These are phyloP conservation scores for Sphaceloma murrayae DNA, from an alignment of 2,329 filamentous ascomycete species.

Conservation along the genomic window DNA sequence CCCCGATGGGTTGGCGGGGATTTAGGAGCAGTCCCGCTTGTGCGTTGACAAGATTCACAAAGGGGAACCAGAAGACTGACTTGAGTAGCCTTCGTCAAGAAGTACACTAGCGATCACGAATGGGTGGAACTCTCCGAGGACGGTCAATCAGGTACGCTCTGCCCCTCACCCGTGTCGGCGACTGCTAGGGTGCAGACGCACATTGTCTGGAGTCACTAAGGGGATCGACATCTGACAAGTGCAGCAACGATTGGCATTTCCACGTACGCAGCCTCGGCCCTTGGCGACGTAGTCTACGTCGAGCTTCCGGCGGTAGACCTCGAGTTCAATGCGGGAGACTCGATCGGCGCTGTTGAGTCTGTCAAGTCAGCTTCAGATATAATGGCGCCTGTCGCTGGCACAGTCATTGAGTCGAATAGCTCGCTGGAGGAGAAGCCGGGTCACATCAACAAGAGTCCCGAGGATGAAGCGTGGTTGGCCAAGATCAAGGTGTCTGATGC, in stretches of 20 bases:
- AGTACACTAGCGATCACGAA: conserved; percentile 95
- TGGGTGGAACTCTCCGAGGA: conserved; percentile 86
- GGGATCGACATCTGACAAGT: too few relatives aligned
- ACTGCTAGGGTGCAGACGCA: neutral
- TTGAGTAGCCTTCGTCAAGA: conserved; percentile 57
- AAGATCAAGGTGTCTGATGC: conserved; percentile 68
- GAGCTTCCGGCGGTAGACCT: conserved; percentile 71
- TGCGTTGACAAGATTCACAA: neutral
- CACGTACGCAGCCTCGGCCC: conserved; percentile 78
- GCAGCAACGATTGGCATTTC: conserved; percentile 71
- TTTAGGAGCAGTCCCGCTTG: conserved; percentile 15
- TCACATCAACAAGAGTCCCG: conserved; percentile 81
- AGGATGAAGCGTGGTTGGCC: conserved; percentile 87
- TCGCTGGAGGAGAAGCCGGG: conserved; percentile 74
- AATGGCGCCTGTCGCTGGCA: conserved; percentile 75
- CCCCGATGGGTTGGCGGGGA: conserved; percentile 10
- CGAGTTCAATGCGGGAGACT: conserved; percentile 64
- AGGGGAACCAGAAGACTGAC: neutral
- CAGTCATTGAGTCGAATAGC: conserved; percentile 63
- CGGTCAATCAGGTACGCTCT: conserved; percentile 59
- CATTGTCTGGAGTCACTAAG: too few relatives aligned
- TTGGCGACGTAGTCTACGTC: conserved; percentile 95
- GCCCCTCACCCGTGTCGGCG: conserved; percentile 16
- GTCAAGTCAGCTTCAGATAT: conserved; percentile 99
- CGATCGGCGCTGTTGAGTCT: conserved; percentile 90